Conservation (phyloP, 2,329 filamentous ascomycete species). For the Xylaria polymorpha region DNA sequence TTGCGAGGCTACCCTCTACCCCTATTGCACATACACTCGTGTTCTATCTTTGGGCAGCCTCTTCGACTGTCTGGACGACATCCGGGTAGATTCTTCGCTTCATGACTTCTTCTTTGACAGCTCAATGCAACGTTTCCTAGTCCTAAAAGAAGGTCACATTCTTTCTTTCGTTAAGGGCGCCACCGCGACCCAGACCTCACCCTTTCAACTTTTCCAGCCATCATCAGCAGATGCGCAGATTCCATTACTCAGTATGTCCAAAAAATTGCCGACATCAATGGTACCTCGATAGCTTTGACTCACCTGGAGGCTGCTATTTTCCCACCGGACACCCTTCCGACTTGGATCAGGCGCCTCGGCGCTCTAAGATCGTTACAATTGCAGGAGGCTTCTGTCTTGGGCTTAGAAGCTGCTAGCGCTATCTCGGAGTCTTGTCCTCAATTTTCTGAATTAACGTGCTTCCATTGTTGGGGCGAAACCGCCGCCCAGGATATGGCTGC, state of each 20-base stretch:
- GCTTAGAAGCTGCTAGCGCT: slow-evolving; percentile 62
- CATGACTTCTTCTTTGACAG: slow-evolving; percentile 55
- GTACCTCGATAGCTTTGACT: slow-evolving; percentile 65
- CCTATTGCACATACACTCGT: slow-evolving; percentile 76
- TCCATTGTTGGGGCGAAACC: slow-evolving; percentile 56
- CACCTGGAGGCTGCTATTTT: slow-evolving; percentile 65
- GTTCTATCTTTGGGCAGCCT: slow-evolving; percentile 73
- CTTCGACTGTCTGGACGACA: slow-evolving; percentile 67
- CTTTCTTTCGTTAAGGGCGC: slow-evolving; percentile 39
- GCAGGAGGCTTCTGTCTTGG: slow-evolving; percentile 70
- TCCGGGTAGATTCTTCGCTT: slow-evolving; percentile 48
- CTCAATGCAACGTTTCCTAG: slow-evolving; percentile 53
- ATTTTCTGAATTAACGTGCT: slow-evolving; percentile 71
- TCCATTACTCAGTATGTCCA: slow-evolving; percentile 65
- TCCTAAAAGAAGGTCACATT: slow-evolving; percentile 37
- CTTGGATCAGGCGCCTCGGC: slow-evolving; percentile 69
- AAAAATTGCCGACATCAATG: slow-evolving; percentile 52
- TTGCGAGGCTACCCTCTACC: slow-evolving; percentile 70
- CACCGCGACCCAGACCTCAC: slow-evolving; percentile 34
- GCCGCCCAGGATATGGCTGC: slow-evolving; percentile 67
- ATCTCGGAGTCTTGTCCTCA: slow-evolving; percentile 69
- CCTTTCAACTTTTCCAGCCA: slow-evolving; percentile 52
- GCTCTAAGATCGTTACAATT: slow-evolving; percentile 69
- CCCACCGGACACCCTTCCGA: slow-evolving; percentile 62
- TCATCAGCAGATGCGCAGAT: slow-evolving; percentile 64